These are phyloP conservation scores for Pichia scutulata DNA, from an alignment of 805 yeast species.

Conservation along the genomic window DNA sequence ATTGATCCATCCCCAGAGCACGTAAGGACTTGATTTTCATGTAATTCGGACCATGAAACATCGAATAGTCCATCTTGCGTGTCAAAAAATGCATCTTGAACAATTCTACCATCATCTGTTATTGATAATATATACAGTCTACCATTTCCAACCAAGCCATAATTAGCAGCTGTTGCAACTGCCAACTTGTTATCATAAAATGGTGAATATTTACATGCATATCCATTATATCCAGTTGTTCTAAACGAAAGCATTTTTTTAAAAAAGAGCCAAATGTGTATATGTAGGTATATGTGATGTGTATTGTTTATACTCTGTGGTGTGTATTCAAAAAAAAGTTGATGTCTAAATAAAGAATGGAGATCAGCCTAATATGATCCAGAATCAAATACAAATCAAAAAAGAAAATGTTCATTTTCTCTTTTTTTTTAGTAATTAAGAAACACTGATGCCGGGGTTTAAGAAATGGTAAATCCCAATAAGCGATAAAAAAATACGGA, in stretches of 20 bases:
- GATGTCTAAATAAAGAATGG: too few relatives aligned
- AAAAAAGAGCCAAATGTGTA: background rate
- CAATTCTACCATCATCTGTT: conserved; percentile 54
- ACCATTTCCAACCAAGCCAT: conserved; percentile 93
- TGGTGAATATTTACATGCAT: conserved; percentile 84
- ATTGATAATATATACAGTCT: conserved; percentile 65
- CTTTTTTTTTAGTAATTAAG: too few relatives aligned
- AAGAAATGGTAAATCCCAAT: background rate
- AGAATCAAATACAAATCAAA: too few relatives aligned
- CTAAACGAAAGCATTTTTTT: conserved; percentile 54
- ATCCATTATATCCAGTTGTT: conserved; percentile 80
- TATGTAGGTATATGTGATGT: background rate
- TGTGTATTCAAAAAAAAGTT: too few relatives aligned
- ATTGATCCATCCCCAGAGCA: conserved; percentile 91
- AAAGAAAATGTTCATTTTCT: background rate
- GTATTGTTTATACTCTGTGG: too few relatives aligned
- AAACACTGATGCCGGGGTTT: background rate
- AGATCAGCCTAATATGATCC: too few relatives aligned
- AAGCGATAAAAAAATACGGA: background rate
- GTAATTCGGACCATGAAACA: conserved; percentile 81
- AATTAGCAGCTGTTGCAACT: conserved; percentile 86
- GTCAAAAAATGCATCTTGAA: conserved; percentile 53
- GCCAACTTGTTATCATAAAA: conserved; percentile 85
- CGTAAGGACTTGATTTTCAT: conserved; percentile 76
- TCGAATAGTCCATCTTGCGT: conserved; percentile 93